Percentiles rank a stretch among this genome's conserved stretches.
Evolutionary conservation across 139 green algal species (phyloP).

Genomic region (Chlorella sp.): DNA sequence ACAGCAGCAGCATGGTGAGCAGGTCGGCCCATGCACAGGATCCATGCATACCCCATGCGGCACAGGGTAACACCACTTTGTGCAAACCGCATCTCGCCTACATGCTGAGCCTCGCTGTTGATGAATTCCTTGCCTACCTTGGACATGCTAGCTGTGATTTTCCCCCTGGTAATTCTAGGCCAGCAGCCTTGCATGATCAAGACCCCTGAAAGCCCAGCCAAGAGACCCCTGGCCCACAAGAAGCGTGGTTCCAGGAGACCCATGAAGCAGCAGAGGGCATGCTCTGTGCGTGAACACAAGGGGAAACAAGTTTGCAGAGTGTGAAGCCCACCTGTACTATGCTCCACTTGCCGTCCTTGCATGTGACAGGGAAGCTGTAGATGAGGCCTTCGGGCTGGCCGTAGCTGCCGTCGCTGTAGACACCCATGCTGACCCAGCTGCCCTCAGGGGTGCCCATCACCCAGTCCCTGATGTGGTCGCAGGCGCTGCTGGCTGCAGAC

Average conservation of each 20-base stretch:
- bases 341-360: conserved; percentile 72
- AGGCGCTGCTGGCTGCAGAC: conserved; percentile 79
- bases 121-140: neutral
- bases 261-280: neutral
- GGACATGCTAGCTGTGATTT: neutral
- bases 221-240: neutral
- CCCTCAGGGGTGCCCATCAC: conserved; percentile 69
- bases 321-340: conserved; percentile 63
- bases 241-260: neutral
- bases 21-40: neutral
- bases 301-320: neutral
- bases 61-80: neutral
- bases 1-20: neutral
- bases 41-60: neutral
- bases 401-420: conserved; percentile 80
- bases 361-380: conserved; percentile 88
- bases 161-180: neutral
- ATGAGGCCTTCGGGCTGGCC: conserved; percentile 65
- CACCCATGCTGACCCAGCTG: conserved; percentile 85
- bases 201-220: neutral
- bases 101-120: neutral
- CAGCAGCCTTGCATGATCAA: neutral
- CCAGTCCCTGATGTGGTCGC: conserved; percentile 91
- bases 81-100: too few species aligned
- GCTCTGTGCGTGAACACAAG: neutral